These are phyloP conservation scores for Debaryomyces sp. DNA, from an alignment of 1,139 yeast species.

Conservation along the genomic window DNA sequence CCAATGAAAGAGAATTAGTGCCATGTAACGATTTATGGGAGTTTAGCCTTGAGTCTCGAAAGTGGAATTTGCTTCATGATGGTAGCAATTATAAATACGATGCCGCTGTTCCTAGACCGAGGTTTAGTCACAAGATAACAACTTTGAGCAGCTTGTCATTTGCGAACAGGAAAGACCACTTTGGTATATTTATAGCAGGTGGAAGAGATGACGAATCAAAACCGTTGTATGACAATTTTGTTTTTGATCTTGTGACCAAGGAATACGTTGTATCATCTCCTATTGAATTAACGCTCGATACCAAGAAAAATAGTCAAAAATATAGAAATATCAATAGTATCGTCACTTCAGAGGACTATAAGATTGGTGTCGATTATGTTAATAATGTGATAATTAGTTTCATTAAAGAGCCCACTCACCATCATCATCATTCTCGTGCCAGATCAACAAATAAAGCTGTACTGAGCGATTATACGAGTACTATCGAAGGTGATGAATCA, in stretches of 20 bases:
- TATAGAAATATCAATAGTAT: slow-evolving; percentile 19
- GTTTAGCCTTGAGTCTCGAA: slow-evolving; percentile 51
- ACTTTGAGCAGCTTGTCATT: slow-evolving; percentile 42
- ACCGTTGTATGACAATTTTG: slow-evolving; percentile 43
- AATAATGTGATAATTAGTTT: slow-evolving; percentile 38
- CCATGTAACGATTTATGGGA: slow-evolving; percentile 71
- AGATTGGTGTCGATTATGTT: slow-evolving; percentile 33
- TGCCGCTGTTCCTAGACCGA: slow-evolving; percentile 36
- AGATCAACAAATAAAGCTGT: slow-evolving; percentile 3
- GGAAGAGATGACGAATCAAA: slow-evolving; percentile 53
- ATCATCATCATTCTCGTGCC: background rate
- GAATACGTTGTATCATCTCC: slow-evolving; percentile 43
- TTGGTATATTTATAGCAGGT: slow-evolving; percentile 61
- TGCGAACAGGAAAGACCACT: slow-evolving; percentile 49
- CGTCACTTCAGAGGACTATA: slow-evolving; percentile 21
- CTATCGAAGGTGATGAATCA: slow-evolving; percentile 26
- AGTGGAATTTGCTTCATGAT: slow-evolving; percentile 55
- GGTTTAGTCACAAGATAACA: slow-evolving; percentile 60
- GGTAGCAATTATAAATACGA: slow-evolving; percentile 30
- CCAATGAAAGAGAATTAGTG: slow-evolving; percentile 29
- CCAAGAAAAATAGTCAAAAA: slow-evolving; percentile 11
- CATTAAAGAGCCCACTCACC: slow-evolving; percentile 32
- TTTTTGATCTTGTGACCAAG: slow-evolving; percentile 55
- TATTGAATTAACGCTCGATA: slow-evolving; percentile 26
- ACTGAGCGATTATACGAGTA: background rate